Conservation (phyloP, 441 rosid genomes). For the Mallotus repandus region DNA sequence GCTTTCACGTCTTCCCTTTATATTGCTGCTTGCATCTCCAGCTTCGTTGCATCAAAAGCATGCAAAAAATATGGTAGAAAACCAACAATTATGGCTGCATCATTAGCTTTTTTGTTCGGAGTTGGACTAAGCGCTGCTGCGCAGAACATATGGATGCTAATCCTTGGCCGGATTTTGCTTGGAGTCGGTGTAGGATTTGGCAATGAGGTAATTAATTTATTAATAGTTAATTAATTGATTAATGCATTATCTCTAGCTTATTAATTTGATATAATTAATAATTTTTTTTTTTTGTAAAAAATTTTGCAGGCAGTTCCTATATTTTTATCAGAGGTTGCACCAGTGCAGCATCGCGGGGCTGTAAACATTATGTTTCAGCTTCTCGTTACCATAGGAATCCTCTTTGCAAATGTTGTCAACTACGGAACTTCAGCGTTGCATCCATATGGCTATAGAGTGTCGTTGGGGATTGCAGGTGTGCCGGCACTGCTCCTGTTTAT, state of each 20-base stretch:
- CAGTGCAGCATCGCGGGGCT: constrained; percentile 55
- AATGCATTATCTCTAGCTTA: too few species aligned
- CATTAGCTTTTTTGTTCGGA: constrained; percentile 45
- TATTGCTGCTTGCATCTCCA: constrained; percentile 44
- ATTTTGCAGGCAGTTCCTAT: constrained; percentile 66
- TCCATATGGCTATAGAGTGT: constrained; percentile 63
- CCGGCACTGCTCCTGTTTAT: constrained; percentile 59
- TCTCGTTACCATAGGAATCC: constrained; percentile 64
- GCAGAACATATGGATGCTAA: constrained; percentile 40
- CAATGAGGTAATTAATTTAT: constrained; percentile 45
- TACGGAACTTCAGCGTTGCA: constrained; percentile 40
- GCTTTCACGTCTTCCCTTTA: constrained; percentile 58
- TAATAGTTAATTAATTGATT: too few species aligned
- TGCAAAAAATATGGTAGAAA: constrained; percentile 44
- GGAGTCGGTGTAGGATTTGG: constrained; percentile 69
- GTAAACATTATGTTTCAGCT: constrained; percentile 67
- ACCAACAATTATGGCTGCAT: constrained; percentile 47
- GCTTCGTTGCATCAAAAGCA: constrained; percentile 36
- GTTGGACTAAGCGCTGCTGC: constrained; percentile 42
- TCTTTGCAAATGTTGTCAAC: constrained; percentile 53
- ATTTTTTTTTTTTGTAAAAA: neutral
- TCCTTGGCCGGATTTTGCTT: constrained; percentile 46
- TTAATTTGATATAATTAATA: too few species aligned
- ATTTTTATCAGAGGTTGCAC: constrained; percentile 82
- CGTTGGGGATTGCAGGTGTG: constrained; percentile 62